A percentile compares a stretch with the other conserved stretches of the same genome.
phyloP scores from a whole-genome alignment of 768 basidiomycete genomes.

The Gautieria morchelliformis region DNA sequence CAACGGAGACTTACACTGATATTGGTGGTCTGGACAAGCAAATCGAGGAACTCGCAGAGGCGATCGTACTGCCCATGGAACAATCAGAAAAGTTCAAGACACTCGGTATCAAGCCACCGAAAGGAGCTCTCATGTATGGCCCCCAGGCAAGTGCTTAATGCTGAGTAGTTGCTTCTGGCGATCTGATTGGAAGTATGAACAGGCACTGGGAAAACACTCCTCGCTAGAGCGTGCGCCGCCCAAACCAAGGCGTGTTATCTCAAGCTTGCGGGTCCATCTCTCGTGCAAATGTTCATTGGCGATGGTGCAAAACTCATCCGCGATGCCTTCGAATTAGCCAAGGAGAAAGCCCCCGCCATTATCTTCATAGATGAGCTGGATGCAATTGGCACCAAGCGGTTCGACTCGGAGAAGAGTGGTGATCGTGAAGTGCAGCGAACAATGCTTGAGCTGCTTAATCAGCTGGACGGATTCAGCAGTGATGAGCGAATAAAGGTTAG shows the following conservation, averaged over 20 bases:
- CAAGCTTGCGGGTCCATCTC: conserved; percentile 93
- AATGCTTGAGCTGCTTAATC: conserved; percentile 98
- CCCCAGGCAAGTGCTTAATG: conserved; percentile 60
- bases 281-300: conserved; percentile 99
- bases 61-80: conserved; percentile 97
- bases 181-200: conserved; percentile 2
- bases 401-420: conserved; percentile 97
- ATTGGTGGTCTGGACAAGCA: conserved; percentile 99
- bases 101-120: conserved; percentile 94
- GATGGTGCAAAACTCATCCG: conserved; percentile 98
- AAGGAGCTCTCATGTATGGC: conserved; percentile 98
- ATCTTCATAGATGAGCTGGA: conserved; percentile 99
- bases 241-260: conserved; percentile 97
- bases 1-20: conserved; percentile 94
- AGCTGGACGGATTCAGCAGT: conserved; percentile 94
- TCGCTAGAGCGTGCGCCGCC: conserved; percentile 95
- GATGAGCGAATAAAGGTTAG: conserved; percentile 94
- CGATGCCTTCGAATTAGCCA: conserved; percentile 95
- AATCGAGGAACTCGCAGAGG: conserved; percentile 97
- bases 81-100: conserved; percentile 98
- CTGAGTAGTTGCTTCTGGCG: background rate
- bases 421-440: conserved; percentile 99
- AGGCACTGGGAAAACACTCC: conserved; percentile 95
- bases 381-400: conserved; percentile 98
- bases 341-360: conserved; percentile 97